Conservation (phyloP, 768 basidiomycete genomes). For the Hypsizygus marmoreus region DNA sequence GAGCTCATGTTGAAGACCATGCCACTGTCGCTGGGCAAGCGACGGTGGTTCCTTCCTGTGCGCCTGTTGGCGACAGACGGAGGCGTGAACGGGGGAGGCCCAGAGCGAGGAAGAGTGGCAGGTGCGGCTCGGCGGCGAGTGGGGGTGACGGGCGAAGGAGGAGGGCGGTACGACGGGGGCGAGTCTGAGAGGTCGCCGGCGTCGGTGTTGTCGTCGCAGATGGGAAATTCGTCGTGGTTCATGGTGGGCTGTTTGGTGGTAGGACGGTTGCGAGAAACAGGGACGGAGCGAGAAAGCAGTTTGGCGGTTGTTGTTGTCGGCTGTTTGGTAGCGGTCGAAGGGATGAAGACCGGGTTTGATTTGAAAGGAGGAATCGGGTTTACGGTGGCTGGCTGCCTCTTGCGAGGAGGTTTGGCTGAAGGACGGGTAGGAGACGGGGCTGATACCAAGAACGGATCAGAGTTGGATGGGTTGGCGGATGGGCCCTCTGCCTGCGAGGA, state of each 20-base stretch:
- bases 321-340: constrained; percentile 10
- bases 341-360: constrained; percentile 17
- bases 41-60: constrained; percentile 45
- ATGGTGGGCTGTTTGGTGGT: constrained; percentile 24
- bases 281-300: constrained; percentile 53
- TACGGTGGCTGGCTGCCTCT: constrained; percentile 41
- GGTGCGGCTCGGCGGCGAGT: constrained; percentile 41
- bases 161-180: no score
- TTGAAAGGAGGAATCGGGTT: background rate
- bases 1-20: constrained; percentile 70
- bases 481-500: constrained; percentile 72
- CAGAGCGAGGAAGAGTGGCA: constrained; percentile 50
- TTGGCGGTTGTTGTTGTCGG: no score
- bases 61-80: constrained; percentile 7
- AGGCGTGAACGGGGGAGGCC: constrained; percentile 41
- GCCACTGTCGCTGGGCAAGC: constrained; percentile 67
- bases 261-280: constrained; percentile 39
- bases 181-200: no score
- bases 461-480: constrained; percentile 43
- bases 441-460: constrained; percentile 27
- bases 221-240: constrained; percentile 51
- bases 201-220: constrained; percentile 63
- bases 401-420: constrained; percentile 58
- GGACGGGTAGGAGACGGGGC: constrained; percentile 42
- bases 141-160: constrained; percentile 55